These are phyloP conservation scores for Amaranthus tricolor DNA, from an alignment of 179 eudicot species.

Conservation along the genomic window DNA sequence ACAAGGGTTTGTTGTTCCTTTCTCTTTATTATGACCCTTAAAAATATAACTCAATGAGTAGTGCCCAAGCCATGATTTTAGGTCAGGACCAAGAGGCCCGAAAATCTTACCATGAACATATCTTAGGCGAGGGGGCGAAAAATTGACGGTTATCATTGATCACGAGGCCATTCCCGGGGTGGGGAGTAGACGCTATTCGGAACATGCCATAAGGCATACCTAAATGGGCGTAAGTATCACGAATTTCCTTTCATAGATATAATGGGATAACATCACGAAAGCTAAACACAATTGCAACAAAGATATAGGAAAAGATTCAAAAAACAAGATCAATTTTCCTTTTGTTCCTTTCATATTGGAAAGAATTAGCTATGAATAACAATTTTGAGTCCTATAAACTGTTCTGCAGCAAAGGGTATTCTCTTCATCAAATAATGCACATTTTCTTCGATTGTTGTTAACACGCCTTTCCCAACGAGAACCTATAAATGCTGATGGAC, in stretches of 20 bases:
- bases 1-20: no score
- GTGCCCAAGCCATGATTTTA: no score
- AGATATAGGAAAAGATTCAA: conserved; percentile 2
- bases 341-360: background rate
- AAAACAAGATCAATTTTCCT: background rate
- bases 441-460: conserved; percentile 1
- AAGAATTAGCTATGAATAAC: background rate
- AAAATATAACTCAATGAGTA: no score
- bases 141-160: no score
- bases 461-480: background rate
- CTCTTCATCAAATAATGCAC: background rate
- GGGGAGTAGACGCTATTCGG: no score
- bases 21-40: no score
- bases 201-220: background rate
- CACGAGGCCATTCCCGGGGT: no score
- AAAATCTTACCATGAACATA: no score
- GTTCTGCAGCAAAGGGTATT: conserved; percentile 1
- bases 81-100: no score
- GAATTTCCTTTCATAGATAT: background rate
- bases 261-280: background rate
- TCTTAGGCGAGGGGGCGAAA: no score
- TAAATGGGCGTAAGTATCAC: background rate
- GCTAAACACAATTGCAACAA: conserved; percentile 10
- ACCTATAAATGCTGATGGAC: background rate
- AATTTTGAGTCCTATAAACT: conserved; percentile 11